A percentile compares a stretch with the other conserved stretches of the same genome.
Conservation (phyloP, 108 stramenopile genomes). For the Conticribra weissflogii region DNA sequence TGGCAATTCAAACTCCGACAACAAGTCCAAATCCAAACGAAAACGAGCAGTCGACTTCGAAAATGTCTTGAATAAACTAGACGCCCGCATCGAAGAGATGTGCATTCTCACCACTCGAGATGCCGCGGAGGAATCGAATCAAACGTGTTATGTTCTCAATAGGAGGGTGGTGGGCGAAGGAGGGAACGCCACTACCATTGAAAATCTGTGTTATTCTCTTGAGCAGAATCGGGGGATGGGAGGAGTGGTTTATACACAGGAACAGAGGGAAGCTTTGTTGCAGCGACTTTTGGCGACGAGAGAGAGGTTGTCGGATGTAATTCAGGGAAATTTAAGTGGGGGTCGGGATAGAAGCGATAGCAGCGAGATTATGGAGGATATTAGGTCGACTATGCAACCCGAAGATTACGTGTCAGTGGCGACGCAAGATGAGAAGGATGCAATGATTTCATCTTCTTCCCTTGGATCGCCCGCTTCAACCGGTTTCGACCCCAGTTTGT, state of each 20-base stretch:
- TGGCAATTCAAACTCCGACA: too few species aligned
- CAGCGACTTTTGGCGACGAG: slow-evolving; percentile 36
- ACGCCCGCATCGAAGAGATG: slow-evolving; percentile 76
- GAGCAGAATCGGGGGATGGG: slow-evolving; percentile 62
- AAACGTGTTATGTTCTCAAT: slow-evolving; percentile 33
- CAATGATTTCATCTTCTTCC: too few species aligned
- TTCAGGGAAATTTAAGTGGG: slow-evolving; percentile 14
- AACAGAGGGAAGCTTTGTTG: slow-evolving; percentile 69
- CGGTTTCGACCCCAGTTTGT: slow-evolving; percentile 80
- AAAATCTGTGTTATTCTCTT: slow-evolving; percentile 32
- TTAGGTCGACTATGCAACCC: slow-evolving; percentile 30
- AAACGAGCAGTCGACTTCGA: slow-evolving; percentile 86
- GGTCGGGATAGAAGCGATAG: neutral
- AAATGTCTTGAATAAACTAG: slow-evolving; percentile 72
- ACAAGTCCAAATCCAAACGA: slow-evolving; percentile 11
- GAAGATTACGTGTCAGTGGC: slow-evolving; percentile 10
- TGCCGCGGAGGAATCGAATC: slow-evolving; percentile 6
- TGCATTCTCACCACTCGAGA: slow-evolving; percentile 31
- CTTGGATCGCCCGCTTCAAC: too few species aligned
- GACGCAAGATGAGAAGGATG: too few species aligned
- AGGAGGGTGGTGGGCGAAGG: slow-evolving; percentile 23
- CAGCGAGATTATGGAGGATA: slow-evolving; percentile 30
- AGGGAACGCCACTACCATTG: slow-evolving; percentile 7
- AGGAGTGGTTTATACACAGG: slow-evolving; percentile 60
- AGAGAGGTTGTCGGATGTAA: slow-evolving; percentile 33